These are phyloP conservation scores for Pisolithus orientalis DNA, from an alignment of 768 basidiomycete genomes.

Conservation along the genomic window DNA sequence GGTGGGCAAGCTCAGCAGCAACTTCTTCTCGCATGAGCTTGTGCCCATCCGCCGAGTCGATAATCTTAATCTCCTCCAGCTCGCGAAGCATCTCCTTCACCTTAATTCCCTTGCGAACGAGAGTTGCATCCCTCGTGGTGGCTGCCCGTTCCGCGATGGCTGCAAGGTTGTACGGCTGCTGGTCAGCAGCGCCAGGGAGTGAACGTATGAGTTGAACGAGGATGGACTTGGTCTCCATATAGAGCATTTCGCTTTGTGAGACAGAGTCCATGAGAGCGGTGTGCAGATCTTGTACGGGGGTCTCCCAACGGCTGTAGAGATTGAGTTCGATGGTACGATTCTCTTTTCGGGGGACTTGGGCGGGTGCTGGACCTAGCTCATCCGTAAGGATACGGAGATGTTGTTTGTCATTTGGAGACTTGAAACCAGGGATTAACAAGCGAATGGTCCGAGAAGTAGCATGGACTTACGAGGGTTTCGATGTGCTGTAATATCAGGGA, in stretches of 20 bases:
- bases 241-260: conserved; percentile 96
- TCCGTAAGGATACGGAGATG: conserved; percentile 95
- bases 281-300: conserved; percentile 95
- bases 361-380: conserved; percentile 88
- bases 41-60: conserved; percentile 78
- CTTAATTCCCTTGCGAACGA: conserved; percentile 97
- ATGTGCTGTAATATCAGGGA: conserved; percentile 92
- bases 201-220: conserved; percentile 97
- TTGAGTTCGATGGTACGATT: conserved; percentile 90
- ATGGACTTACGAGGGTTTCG: conserved; percentile 73
- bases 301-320: conserved; percentile 98
- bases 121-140: conserved; percentile 92
- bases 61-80: conserved; percentile 82
- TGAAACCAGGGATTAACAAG: conserved; percentile 3
- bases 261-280: conserved; percentile 96
- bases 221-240: conserved; percentile 99
- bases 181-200: conserved; percentile 76
- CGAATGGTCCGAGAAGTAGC: background rate
- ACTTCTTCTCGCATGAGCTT: conserved; percentile 98
- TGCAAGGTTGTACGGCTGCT: conserved; percentile 83
- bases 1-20: conserved; percentile 87
- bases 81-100: conserved; percentile 99
- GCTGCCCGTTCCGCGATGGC: conserved; percentile 92
- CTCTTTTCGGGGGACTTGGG: conserved; percentile 97
- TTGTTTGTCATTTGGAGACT: conserved; percentile 98